A percentile compares a stretch with the other conserved stretches of the same genome.
Conservation (phyloP, 768 basidiomycete genomes). For the Flagelloscypha sp. region DNA sequence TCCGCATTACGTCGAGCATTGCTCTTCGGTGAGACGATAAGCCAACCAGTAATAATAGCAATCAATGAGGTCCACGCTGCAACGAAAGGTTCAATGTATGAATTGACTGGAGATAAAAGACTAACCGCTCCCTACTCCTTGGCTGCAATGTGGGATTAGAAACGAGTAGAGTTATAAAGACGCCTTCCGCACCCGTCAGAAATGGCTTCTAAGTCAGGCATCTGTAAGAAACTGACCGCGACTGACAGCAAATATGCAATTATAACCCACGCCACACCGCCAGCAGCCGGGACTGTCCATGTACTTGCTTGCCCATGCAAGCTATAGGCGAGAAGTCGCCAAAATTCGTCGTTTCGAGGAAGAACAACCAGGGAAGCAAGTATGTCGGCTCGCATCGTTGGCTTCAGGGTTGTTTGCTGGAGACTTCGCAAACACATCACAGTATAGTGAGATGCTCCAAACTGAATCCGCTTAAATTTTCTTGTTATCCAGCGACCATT, state of each 20-base stretch:
- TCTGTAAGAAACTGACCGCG: slow-evolving; percentile 13
- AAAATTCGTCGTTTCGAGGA: slow-evolving; percentile 8
- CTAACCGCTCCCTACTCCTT: no score
- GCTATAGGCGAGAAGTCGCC: slow-evolving; percentile 4
- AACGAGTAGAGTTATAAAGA: no score
- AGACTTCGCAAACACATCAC: slow-evolving; percentile 24
- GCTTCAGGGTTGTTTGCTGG: slow-evolving; percentile 4
- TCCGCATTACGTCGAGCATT: no score
- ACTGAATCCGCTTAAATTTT: slow-evolving; percentile 20
- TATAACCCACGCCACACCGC: slow-evolving; percentile 10
- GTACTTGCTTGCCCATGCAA: no score
- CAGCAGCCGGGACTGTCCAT: slow-evolving; percentile 14
- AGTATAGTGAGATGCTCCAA: slow-evolving; percentile 22
- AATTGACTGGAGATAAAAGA: no score
- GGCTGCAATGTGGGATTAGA: no score
- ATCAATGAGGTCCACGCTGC: no score
- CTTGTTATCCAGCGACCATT: slow-evolving; percentile 35
- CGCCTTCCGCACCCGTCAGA: not conserved
- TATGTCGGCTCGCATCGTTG: not conserved
- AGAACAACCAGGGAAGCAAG: slow-evolving; percentile 9
- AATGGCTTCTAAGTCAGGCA: slow-evolving; percentile 10
- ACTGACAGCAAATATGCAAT: slow-evolving; percentile 13
- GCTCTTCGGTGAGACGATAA: slow-evolving; percentile 33
- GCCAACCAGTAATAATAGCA: slow-evolving; percentile 34
- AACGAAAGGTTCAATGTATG: no score